These are phyloP conservation scores for Solanum corneliomulleri DNA, from an alignment of 257 asterid genomes.

Conservation along the genomic window DNA sequence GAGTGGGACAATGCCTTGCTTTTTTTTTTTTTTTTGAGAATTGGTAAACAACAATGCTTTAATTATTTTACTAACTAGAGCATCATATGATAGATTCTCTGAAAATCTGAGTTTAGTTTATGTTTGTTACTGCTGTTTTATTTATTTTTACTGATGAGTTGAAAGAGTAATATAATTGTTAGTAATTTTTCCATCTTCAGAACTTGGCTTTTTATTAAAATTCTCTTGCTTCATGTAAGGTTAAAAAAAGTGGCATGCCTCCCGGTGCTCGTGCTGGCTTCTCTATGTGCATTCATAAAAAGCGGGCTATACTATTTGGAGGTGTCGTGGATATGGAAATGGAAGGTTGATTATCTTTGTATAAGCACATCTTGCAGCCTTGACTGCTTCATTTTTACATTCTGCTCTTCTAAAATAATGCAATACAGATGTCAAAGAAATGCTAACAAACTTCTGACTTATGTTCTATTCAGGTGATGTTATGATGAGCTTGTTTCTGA, in stretches of 20 bases:
- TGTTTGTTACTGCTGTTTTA: not conserved
- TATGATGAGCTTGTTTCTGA: constrained; percentile 96
- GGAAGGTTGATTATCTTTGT: constrained; percentile 45
- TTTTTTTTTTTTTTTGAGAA: no score
- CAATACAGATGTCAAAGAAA: not conserved
- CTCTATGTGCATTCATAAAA: constrained; percentile 87
- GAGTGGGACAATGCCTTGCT: not conserved
- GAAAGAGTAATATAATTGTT: not conserved
- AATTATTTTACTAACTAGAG: not conserved
- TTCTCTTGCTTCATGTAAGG: constrained; percentile 28
- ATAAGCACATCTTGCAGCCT: not conserved
- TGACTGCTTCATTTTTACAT: not conserved
- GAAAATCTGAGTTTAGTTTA: not conserved
- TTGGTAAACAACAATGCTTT: not conserved
- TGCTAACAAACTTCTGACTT: not conserved
- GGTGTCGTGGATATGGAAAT: constrained; percentile 99
- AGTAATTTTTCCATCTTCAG: not conserved
- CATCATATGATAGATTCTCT: not conserved
- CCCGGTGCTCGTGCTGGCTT: constrained; percentile 99
- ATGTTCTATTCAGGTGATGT: constrained; percentile 51
- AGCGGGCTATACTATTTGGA: constrained; percentile 89
- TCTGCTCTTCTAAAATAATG: not conserved
- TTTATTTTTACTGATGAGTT: not conserved
- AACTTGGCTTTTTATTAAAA: not conserved
- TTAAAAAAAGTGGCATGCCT: constrained; percentile 93